Base-by-base conservation (phyloP, 108 stramenopile species). In the Fistulifera solaris region DNA sequence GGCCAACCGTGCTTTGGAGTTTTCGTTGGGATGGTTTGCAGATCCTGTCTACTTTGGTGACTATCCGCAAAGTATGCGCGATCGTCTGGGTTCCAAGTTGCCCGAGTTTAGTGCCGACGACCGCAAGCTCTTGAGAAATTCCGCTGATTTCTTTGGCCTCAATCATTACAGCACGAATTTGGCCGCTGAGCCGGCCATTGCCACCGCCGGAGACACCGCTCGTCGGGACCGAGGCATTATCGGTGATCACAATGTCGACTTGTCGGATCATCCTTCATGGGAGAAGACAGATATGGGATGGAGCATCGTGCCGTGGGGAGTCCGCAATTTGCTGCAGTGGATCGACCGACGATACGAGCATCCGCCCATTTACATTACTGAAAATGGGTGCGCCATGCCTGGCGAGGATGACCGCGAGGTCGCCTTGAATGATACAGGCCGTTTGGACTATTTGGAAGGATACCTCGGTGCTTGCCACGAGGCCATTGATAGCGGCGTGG, bases 121-220 rank as follows among this genome's bases (percentile, higher is more conserved):
- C 18, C 62, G 47, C 8, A 27, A 68, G 17, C 52, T 63, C 23
- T 38, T 97, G 17, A 48, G 55, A 38, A 81, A 77, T 2, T 80
- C 80, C 40, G 45, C 58, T 22, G 96, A 97, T 58, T 96, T 95
- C 61, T 68, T 97, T 40, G 96, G 96, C 0, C 61, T 97, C 10
- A 97, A 97, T 66, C 86, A 94, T 56, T 97, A 95, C 72, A 79
- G 81, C 1, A 66, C 74, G 1, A 26, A 68, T 11, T 59, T 80
- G 46, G 81, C 76, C 31, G 56, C 77, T 12, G 52, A 54, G 38
- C 84, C 80, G 1, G 38, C 11, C 0, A n/a, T 56, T 15, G 27
- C 51, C 13, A 49, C 73, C 2, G 46, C 41, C 11, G 31, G 31
- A 3, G 31, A 35, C 6, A 35, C 31, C 31, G 31, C 31, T 35